phyloP scores from a whole-genome alignment of 2,329 filamentous ascomycete species.

The Colletotrichum cuscutae region DNA sequence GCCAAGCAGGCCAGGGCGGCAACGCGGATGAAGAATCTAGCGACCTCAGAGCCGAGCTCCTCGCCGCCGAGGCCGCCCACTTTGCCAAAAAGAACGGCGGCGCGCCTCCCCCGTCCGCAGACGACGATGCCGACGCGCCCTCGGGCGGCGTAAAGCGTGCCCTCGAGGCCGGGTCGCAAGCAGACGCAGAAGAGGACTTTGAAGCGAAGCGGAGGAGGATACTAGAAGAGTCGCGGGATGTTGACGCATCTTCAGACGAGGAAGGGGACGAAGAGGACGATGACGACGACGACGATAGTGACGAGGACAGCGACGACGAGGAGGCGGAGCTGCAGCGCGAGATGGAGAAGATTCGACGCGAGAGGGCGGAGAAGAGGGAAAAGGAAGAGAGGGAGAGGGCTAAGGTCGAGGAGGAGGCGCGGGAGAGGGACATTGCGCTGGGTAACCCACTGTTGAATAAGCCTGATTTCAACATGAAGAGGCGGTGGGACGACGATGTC shows the following conservation, averaged over 20 bases:
- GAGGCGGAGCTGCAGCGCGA: conserved; percentile 92
- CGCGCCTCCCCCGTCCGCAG: conserved; percentile 52
- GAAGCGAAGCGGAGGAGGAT: conserved; percentile 88
- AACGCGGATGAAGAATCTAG: conserved; percentile 75
- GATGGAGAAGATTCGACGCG: conserved; percentile 91
- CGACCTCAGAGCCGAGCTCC: conserved; percentile 89
- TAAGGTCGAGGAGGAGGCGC: conserved; percentile 83
- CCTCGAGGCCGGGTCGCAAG: conserved; percentile 60
- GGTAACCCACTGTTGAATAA: conserved; percentile 95
- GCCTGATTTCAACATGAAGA: conserved; percentile 88
- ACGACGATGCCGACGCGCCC: conserved; percentile 53
- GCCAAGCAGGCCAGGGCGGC: conserved; percentile 88
- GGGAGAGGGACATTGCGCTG: conserved; percentile 88
- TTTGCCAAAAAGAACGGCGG: conserved; percentile 85
- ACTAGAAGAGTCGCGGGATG: conserved; percentile 86
- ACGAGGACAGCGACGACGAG: conserved; percentile 81
- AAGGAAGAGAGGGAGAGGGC: conserved; percentile 60
- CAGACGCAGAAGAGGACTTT: conserved; percentile 69
- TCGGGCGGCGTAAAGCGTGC: conserved; percentile 69
- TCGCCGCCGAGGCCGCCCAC: conserved; percentile 88
- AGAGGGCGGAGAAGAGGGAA: conserved; percentile 83
- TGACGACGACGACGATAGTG: conserved; percentile 59
- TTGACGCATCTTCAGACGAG: conserved; percentile 81
- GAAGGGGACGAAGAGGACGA: conserved; percentile 64
- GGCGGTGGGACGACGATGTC: conserved; percentile 97